phyloP scores from a whole-genome alignment of 306 rosid genomes.

The Glycine soja region DNA sequence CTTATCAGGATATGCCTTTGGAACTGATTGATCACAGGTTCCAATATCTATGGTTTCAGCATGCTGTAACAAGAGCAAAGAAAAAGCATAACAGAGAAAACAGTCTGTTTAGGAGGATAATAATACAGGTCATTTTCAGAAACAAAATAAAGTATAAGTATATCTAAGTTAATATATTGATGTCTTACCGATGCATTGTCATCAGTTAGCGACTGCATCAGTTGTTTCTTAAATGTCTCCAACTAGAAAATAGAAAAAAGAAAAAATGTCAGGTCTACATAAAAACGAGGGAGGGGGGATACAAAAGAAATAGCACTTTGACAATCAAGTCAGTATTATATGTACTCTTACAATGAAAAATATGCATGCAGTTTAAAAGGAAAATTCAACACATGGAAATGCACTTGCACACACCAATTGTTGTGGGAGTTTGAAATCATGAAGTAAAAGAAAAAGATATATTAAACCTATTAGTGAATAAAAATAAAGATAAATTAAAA shows the following conservation, averaged over 20 bases:
- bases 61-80: slow-evolving; percentile 55
- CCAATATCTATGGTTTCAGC: slow-evolving; percentile 89
- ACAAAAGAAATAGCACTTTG: slow-evolving; percentile 10
- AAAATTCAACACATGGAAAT: background rate
- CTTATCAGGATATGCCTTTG: slow-evolving; percentile 84
- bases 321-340: slow-evolving; percentile 13
- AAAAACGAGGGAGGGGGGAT: background rate
- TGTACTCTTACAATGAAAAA: slow-evolving; percentile 25
- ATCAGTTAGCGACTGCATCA: slow-evolving; percentile 87
- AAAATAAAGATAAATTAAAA: background rate
- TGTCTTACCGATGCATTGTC: slow-evolving; percentile 82
- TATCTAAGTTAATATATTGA: slow-evolving; percentile 35
- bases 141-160: slow-evolving; percentile 30
- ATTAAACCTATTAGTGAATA: background rate
- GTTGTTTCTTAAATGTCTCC: slow-evolving; percentile 91
- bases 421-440: background rate
- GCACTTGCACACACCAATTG: background rate
- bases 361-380: slow-evolving; percentile 13
- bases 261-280: slow-evolving; percentile 9
- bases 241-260: slow-evolving; percentile 60
- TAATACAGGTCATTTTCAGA: slow-evolving; percentile 16
- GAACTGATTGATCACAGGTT: slow-evolving; percentile 91
- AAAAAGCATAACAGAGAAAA: background rate
- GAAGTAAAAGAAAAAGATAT: background rate
- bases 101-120: slow-evolving; percentile 23